Evolutionary conservation across 1,284 basidiomycete species (phyloP).

Genomic region (Pisolithus thermaeus): DNA sequence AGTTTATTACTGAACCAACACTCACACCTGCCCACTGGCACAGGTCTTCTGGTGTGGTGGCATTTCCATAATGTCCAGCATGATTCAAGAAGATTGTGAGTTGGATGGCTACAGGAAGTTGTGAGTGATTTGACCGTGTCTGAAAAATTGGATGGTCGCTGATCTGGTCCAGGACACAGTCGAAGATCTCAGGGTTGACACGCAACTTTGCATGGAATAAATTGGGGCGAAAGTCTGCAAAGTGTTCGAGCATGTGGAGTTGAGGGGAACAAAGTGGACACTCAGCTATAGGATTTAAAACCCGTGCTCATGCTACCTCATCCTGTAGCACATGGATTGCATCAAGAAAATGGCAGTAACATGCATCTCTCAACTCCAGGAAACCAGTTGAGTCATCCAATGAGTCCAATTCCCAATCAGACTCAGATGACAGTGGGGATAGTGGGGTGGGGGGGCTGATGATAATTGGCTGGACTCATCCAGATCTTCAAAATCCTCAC

Average conservation of each 20-base stretch:
- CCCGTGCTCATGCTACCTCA: background rate
- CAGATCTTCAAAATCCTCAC: too few species aligned
- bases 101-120: constrained; percentile 31
- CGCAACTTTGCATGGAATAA: constrained; percentile 3
- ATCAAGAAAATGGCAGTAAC: background rate
- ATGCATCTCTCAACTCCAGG: background rate
- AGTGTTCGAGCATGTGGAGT: constrained; percentile 5
- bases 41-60: constrained; percentile 26
- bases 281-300: background rate
- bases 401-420: background rate
- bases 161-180: constrained; percentile 8
- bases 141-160: constrained; percentile 16
- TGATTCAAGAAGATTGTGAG: constrained; percentile 26
- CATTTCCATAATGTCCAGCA: constrained; percentile 34
- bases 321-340: background rate
- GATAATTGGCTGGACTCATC: too few species aligned
- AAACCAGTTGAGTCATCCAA: background rate
- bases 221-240: background rate
- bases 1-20: constrained; percentile 2
- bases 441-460: too few species aligned
- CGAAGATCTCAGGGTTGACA: constrained; percentile 5
- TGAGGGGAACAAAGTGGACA: background rate
- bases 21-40: constrained; percentile 23
- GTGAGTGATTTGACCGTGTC: constrained; percentile 24
- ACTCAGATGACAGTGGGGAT: background rate